phyloP scores from a whole-genome alignment of 139 green algal genomes.

The Pseudopediastrum boryanum region DNA sequence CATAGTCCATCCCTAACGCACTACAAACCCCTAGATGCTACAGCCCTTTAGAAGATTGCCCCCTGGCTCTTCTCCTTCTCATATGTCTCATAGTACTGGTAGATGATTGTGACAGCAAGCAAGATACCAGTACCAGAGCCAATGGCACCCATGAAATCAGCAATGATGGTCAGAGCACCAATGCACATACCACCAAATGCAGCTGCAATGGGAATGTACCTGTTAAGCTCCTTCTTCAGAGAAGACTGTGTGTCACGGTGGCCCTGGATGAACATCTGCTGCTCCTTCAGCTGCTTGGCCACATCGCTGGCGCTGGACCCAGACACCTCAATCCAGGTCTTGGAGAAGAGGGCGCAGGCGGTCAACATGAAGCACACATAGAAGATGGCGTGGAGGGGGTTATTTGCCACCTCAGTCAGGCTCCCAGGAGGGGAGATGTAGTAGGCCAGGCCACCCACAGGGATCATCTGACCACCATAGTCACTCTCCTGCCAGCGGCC shows the following conservation, averaged over 20 bases:
- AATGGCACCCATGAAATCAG: constrained; percentile 98
- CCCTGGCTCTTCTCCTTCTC: constrained; percentile 80
- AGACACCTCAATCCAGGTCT: constrained; percentile 99
- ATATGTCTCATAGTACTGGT: constrained; percentile 93
- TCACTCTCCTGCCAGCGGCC: constrained; percentile 70
- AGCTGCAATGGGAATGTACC: constrained; percentile 75
- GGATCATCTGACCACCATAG: constrained; percentile 80
- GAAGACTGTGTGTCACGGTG: constrained; percentile 85
- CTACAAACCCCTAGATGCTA: no score
- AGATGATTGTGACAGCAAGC: constrained; percentile 99
- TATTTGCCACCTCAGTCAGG: constrained; percentile 86
- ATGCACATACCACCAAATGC: constrained; percentile 99
- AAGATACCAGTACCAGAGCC: constrained; percentile 96
- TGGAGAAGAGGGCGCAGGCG: constrained; percentile 98
- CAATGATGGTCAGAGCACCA: constrained; percentile 96
- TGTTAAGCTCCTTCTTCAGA: constrained; percentile 97
- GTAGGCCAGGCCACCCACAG: constrained; percentile 97
- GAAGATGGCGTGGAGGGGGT: constrained; percentile 97
- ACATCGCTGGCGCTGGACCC: constrained; percentile 94
- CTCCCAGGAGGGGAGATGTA: constrained; percentile 94
- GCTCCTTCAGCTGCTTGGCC: constrained; percentile 97
- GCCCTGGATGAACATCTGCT: constrained; percentile 94
- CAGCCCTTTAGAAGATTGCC: constrained; percentile 53
- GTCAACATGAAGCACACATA: constrained; percentile 98
- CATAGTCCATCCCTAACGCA: no score